A percentile compares a stretch with the other conserved stretches of the same genome.
Evolutionary conservation across 495 filamentous ascomycete genomes (phyloP).

Genomic region (Amniculicola lignicola): DNA sequence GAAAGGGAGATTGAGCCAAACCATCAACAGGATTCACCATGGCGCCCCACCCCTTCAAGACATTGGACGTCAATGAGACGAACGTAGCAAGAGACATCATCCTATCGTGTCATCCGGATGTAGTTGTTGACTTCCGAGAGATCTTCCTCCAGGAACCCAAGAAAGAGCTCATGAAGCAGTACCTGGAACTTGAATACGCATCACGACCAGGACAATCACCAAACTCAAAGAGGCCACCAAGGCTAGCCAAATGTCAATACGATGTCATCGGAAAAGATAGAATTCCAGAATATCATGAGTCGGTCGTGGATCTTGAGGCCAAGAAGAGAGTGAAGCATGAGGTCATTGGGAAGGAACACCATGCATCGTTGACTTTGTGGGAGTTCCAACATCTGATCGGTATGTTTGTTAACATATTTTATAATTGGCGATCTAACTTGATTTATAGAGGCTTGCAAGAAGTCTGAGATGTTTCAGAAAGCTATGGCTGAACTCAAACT

Average conservation of each 20-base stretch:
- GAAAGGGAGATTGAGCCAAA: no score
- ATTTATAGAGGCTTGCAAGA: slow-evolving; percentile 47
- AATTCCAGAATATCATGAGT: slow-evolving; percentile 59
- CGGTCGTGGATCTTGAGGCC: slow-evolving; percentile 57
- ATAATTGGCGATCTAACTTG: neutral
- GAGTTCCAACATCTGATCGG: slow-evolving; percentile 65
- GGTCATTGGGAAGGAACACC: slow-evolving; percentile 56
- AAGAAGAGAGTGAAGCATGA: slow-evolving; percentile 50
- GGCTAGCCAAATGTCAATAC: slow-evolving; percentile 63
- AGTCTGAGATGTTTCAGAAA: slow-evolving; percentile 59
- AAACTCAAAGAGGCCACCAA: slow-evolving; percentile 51
- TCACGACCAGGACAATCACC: slow-evolving; percentile 45
- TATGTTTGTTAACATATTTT: neutral
- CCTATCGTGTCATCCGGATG: slow-evolving; percentile 43
- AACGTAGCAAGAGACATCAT: slow-evolving; percentile 50
- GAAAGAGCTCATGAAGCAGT: slow-evolving; percentile 49
- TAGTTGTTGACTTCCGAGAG: slow-evolving; percentile 52
- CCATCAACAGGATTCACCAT: no score
- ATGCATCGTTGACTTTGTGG: slow-evolving; percentile 60
- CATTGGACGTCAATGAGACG: slow-evolving; percentile 49
- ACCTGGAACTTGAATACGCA: slow-evolving; percentile 51
- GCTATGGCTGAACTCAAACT: slow-evolving; percentile 60
- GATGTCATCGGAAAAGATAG: slow-evolving; percentile 60
- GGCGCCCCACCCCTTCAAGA: slow-evolving; percentile 48
- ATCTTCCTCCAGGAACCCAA: slow-evolving; percentile 54